These are phyloP conservation scores for Eragrostis curvula DNA, from an alignment of 176 grass and related monocot species.

Conservation along the genomic window DNA sequence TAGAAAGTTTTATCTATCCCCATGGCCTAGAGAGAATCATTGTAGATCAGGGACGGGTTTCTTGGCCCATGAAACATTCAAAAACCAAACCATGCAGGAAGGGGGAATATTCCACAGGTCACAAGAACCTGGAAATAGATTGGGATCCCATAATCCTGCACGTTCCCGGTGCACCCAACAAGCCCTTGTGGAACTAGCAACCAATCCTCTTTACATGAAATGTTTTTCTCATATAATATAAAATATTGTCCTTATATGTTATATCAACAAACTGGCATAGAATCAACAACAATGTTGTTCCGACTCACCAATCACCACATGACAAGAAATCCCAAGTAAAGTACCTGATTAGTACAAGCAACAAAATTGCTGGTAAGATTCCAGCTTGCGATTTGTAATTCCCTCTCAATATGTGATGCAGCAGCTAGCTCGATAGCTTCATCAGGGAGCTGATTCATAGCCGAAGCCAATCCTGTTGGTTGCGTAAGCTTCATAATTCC, in stretches of 20 bases:
- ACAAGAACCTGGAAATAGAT: not conserved
- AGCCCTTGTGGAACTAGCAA: not conserved
- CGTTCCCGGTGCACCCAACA: not conserved
- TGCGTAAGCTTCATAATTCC: conserved; percentile 83
- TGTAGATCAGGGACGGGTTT: not conserved
- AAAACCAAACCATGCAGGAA: not conserved
- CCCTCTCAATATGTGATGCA: conserved; percentile 88
- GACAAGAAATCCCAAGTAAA: not conserved
- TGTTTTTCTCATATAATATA: not conserved
- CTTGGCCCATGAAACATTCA: not conserved
- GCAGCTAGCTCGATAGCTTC: conserved; percentile 96
- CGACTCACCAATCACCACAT: not conserved
- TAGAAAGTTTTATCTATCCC: not conserved
- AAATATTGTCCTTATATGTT: too few relatives aligned
- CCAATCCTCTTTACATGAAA: not conserved
- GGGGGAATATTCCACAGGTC: not conserved
- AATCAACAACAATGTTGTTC: conserved; percentile 7
- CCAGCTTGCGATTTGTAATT: conserved; percentile 94
- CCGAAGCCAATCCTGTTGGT: conserved; percentile 73
- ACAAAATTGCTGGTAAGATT: conserved; percentile 97
- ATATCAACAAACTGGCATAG: conserved; percentile 7
- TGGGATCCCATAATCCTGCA: not conserved
- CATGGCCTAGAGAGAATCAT: not conserved
- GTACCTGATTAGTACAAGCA: conserved; percentile 90
- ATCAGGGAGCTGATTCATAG: conserved; percentile 91